Percentiles rank a stretch among this genome's conserved stretches.
Evolutionary conservation across 139 green algal genomes (phyloP).

Genomic region (Volvox africanus): DNA sequence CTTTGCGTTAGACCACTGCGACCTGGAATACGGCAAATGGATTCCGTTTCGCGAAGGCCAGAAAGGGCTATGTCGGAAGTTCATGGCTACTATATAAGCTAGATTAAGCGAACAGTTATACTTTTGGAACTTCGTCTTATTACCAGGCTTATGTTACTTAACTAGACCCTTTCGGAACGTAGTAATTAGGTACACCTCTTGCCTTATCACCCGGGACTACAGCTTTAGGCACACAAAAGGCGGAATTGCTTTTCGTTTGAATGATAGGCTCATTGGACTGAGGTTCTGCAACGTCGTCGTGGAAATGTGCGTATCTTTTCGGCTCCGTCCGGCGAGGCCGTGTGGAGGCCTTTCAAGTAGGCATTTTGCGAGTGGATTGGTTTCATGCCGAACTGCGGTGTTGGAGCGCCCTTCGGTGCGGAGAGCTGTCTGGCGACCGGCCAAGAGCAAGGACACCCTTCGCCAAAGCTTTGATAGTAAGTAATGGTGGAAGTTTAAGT

Average conservation of each 20-base stretch:
- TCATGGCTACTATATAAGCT: too few relatives aligned
- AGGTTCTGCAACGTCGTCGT: neutral
- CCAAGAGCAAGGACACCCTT: constrained; percentile 37
- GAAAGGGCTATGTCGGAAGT: too few relatives aligned
- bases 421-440: constrained; percentile 3
- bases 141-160: too few relatives aligned
- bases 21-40: too few relatives aligned
- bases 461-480: constrained; percentile 39
- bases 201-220: too few relatives aligned
- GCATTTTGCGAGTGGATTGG: neutral
- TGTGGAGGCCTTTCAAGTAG: neutral
- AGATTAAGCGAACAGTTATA: too few relatives aligned
- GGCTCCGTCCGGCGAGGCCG: neutral
- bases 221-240: neutral
- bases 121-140: too few relatives aligned
- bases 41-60: too few relatives aligned
- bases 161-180: too few relatives aligned
- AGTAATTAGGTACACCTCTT: too few relatives aligned
- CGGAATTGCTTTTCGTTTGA: neutral
- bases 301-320: neutral
- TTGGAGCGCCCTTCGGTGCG: neutral
- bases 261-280: neutral
- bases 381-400: neutral
- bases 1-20: too few relatives aligned
- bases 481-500: too few relatives aligned